Conservation (phyloP, 2,329 filamentous ascomycete genomes). For the Sporothrix mexicana region DNA sequence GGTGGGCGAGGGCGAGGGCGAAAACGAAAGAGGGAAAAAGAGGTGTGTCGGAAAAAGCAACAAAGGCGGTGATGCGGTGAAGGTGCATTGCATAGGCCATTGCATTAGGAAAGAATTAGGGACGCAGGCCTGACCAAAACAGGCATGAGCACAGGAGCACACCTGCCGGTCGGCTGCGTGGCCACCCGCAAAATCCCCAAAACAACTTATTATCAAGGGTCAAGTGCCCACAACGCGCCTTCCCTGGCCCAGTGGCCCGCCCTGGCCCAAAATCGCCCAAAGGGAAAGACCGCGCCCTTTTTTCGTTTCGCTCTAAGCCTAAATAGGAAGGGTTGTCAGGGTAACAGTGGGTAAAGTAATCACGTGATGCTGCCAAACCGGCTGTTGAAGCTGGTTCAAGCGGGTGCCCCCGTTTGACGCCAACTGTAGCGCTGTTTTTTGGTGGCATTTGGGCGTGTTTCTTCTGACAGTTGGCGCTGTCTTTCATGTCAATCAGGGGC, state of each 20-base stretch:
- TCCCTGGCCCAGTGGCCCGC: not conserved
- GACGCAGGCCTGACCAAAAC: not conserved
- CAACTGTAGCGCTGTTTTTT: slow-evolving; percentile 25
- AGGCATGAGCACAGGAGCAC: not conserved
- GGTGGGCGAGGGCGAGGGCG: not conserved
- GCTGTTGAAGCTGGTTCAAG: no score
- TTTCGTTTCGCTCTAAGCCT: slow-evolving; percentile 29
- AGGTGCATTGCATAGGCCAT: not conserved
- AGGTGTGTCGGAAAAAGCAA: slow-evolving; percentile 19
- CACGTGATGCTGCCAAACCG: slow-evolving; percentile 20
- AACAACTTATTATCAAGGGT: slow-evolving; percentile 27
- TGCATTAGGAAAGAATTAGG: slow-evolving; percentile 2
- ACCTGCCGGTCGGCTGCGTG: slow-evolving; percentile 10
- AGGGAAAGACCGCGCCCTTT: slow-evolving; percentile 1
- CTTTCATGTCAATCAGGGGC: slow-evolving; percentile 26
- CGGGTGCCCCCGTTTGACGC: slow-evolving; percentile 29
- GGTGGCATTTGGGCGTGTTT: not conserved
- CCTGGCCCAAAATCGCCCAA: slow-evolving; percentile 7
- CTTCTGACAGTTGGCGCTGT: slow-evolving; percentile 16
- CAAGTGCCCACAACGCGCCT: slow-evolving; percentile 29
- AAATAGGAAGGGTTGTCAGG: slow-evolving; percentile 31
- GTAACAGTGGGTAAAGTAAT: slow-evolving; percentile 28
- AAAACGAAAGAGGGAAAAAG: slow-evolving; percentile 1
- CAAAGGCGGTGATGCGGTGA: slow-evolving; percentile 29
- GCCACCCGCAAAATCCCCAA: not conserved